Evolutionary conservation across 2,329 filamentous ascomycete genomes (phyloP), one percentile per base, ranked within the genome.

Genomic region (Cyanodermella asteris): DNA sequence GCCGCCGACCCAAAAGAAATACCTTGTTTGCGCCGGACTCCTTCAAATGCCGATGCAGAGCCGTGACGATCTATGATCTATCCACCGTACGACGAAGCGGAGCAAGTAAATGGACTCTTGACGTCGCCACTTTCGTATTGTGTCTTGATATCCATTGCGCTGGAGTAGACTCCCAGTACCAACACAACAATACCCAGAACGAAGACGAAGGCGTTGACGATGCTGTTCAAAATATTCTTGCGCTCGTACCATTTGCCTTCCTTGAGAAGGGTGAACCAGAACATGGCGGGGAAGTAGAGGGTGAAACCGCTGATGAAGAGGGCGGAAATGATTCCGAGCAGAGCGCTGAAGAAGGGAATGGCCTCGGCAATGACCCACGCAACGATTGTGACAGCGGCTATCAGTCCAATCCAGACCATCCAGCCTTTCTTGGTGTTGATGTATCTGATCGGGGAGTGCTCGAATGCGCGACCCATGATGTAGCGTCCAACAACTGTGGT

Each of bases 111-210:
- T 4, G 47, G 35, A 19, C 45, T 41, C 25, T 51, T 38, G 1
- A 54, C 49, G 16, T 25, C 26, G 5, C 50, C 49, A 5, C 30
- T 31, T 16, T 31, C 38, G 32, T 55, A 55, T 36, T 48, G 42
- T 13, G 46, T 38, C 5, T 48, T 37, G 23, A 56, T 56, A 31
- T 55, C 51, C 38, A 50, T 36, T 11, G 55, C 49, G 29, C 40
- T 46, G 3, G 51, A 48, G 28, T 56, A 56, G 7, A 51, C 53
- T 23, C 53, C 53, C 8, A 46, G 45, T 10, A 41, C 45, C 13
- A 46, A 30, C 6, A 47, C 39, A 2, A 38, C 32, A 5, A 46
- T 27, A 9, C 42, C 46, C 21, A 49, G 42, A 12, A 40, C 9
- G 17, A 47, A 36, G 1, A 44, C 34, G 4, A 29, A 7, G 2